A percentile compares a stretch with the other conserved stretches of the same genome.
Evolutionary conservation across 2,329 filamentous ascomycete species (phyloP).

Genomic region (Botrytis squamosa): DNA sequence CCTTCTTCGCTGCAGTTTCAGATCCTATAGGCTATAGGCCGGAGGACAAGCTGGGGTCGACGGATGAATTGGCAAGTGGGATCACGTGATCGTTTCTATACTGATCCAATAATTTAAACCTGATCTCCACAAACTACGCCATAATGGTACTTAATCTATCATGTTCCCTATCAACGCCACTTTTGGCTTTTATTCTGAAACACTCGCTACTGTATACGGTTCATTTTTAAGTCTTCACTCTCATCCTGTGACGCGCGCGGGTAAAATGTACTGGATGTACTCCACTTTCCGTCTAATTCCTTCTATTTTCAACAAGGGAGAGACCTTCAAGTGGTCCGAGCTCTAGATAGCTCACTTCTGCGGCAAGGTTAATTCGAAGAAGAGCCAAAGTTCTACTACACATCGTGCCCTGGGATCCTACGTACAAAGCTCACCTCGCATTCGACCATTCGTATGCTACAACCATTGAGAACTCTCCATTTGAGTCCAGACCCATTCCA

Average conservation of each 20-base stretch:
- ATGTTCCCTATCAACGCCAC: not conserved
- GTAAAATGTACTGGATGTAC: not conserved
- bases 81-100: not conserved
- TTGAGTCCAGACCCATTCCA: not conserved
- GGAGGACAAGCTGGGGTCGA: not conserved
- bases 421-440: not conserved
- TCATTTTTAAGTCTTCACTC: not conserved
- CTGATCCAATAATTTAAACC: not conserved
- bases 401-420: not conserved
- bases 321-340: not conserved
- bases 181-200: not conserved
- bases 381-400: not conserved
- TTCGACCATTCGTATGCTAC: not conserved
- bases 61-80: rapidly evolving
- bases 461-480: not conserved
- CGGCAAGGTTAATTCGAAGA: not conserved
- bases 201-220: not conserved
- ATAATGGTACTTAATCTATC: not conserved
- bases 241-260: not conserved
- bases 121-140: not conserved
- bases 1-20: not conserved
- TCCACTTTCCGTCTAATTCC: not conserved
- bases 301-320: not conserved
- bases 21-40: not conserved
- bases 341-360: not conserved